Conservation (phyloP, 1,139 yeast species). For the Candida freyschussii region DNA sequence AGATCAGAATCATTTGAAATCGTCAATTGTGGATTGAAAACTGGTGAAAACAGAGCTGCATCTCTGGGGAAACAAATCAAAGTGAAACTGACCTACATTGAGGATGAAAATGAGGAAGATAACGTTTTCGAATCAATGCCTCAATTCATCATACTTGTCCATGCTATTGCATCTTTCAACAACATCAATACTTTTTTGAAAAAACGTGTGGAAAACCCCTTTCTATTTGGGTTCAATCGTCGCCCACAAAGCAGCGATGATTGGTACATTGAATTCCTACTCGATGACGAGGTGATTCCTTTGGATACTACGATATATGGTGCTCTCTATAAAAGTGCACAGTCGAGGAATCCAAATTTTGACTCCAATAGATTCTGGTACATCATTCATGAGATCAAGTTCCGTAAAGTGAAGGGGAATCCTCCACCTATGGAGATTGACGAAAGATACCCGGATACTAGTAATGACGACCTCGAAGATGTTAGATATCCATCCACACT, state of each 20-base stretch:
- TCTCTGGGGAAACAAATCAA: constrained; percentile 72
- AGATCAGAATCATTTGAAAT: constrained; percentile 76
- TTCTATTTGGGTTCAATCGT: constrained; percentile 13
- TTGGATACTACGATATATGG: constrained; percentile 76
- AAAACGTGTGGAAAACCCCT: constrained; percentile 29
- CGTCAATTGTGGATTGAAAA: constrained; percentile 46
- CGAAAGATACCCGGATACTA: constrained; percentile 31
- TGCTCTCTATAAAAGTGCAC: constrained; percentile 58
- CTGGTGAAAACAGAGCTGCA: constrained; percentile 40
- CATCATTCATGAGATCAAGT: constrained; percentile 48
- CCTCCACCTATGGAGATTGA: constrained; percentile 17
- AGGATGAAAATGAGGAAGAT: constrained; percentile 13
- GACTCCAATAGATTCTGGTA: constrained; percentile 56
- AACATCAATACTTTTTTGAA: constrained; percentile 63
- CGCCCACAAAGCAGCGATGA: constrained; percentile 23
- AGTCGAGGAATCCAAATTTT: constrained; percentile 34
- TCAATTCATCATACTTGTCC: constrained; percentile 62
- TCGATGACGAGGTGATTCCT: constrained; percentile 60
- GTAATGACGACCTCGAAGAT: constrained; percentile 24
- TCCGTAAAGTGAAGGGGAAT: constrained; percentile 38
- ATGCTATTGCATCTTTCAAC: constrained; percentile 82
- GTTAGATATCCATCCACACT: constrained; percentile 42
- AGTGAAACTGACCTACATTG: constrained; percentile 41
- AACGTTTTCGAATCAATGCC: constrained; percentile 21
- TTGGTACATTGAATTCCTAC: constrained; percentile 54